Base-by-base conservation (phyloP, 805 yeast genomes). In the Candida sithepensis region DNA sequence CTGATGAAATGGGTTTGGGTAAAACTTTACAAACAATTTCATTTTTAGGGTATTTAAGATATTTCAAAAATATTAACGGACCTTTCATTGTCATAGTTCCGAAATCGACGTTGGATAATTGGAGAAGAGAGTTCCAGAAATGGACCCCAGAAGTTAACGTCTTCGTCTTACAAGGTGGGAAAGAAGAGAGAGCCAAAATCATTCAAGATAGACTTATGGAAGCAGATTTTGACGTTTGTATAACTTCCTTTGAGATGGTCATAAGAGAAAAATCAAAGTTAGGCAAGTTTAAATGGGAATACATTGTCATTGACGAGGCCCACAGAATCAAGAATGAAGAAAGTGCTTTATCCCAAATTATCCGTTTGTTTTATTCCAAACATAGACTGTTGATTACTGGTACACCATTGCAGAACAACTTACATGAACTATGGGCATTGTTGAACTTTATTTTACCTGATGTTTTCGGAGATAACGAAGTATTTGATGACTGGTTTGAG, bases 1-100 rank as follows among this genome's bases (percentile, higher is more conserved):
- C 99, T 12, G 99, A 92, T 68, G 99, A 92, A 65, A 92, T 94
- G 99, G 99, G 99, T 2, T 74, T 92, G 37, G 99, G 99, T 47
- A 92, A 92, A 67, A 92, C 99, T 4, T 71, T 94, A 47, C 99
- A 92, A 68, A 92, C 98, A 0, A 89, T 92, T 41, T 81, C 98
- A 1, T 94, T 92, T 58, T 69, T 92, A 42, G 98, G 97, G 0
- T 89, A 87, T 63, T 68, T 94, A 50, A 78, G 97, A 53, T 89
- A 88, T 61, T 72, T 83, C 46, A 82, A 82, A 57, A 78, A 81
- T 24, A 78, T 91, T 14, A 85, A 84, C 51, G 99, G 99, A 0
- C 99, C 99, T 0, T 88, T 85, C 60, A 79, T 94, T 41, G 82
- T 94, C 23, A 85, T 92, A 49, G 98, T 91, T 2, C 99, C 99